Evolutionary conservation across 345 rosid genomes (phyloP).

Genomic region (Lepidium africanum): DNA sequence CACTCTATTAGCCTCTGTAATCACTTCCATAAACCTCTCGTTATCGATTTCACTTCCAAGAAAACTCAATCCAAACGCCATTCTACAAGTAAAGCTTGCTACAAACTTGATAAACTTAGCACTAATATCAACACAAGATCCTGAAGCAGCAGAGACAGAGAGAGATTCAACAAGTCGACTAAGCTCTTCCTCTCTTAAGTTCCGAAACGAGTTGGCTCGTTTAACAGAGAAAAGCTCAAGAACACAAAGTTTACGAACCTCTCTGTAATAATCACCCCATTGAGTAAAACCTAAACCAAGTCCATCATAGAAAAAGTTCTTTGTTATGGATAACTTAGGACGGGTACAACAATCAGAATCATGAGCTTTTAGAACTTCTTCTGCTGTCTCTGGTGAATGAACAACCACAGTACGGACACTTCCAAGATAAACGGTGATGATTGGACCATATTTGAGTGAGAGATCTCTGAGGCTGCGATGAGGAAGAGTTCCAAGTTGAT

Average conservation of each 20-base stretch:
- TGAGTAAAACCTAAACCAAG: conserved; percentile 36
- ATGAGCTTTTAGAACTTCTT: conserved; percentile 29
- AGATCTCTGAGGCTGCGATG: conserved; percentile 34
- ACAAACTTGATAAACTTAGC: conserved; percentile 22
- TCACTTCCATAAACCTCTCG: conserved; percentile 14
- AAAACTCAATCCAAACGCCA: conserved; percentile 26
- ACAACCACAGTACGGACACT: conserved; percentile 36
- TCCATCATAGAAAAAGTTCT: conserved; percentile 31
- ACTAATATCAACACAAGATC: conserved; percentile 18
- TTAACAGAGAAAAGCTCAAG: conserved; percentile 37
- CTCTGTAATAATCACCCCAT: conserved; percentile 32
- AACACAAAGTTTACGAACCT: conserved; percentile 29
- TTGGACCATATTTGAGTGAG: conserved; percentile 40
- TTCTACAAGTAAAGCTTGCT: conserved; percentile 23
- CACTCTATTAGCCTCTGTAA: conserved; percentile 19
- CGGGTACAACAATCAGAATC: conserved; percentile 37
- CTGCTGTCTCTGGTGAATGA: conserved; percentile 44
- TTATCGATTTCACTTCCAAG: conserved; percentile 21
- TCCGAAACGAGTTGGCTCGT: conserved; percentile 33
- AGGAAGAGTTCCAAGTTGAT: conserved; percentile 38
- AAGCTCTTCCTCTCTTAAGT: conserved; percentile 35
- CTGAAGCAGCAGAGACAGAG: conserved; percentile 17
- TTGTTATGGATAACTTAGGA: conserved; percentile 20
- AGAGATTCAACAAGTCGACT: conserved; percentile 21
- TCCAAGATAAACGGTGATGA: conserved; percentile 45